Evolutionary conservation across 116 monocot genomes (phyloP).

Genomic region (Papilionanthe hybrid): DNA sequence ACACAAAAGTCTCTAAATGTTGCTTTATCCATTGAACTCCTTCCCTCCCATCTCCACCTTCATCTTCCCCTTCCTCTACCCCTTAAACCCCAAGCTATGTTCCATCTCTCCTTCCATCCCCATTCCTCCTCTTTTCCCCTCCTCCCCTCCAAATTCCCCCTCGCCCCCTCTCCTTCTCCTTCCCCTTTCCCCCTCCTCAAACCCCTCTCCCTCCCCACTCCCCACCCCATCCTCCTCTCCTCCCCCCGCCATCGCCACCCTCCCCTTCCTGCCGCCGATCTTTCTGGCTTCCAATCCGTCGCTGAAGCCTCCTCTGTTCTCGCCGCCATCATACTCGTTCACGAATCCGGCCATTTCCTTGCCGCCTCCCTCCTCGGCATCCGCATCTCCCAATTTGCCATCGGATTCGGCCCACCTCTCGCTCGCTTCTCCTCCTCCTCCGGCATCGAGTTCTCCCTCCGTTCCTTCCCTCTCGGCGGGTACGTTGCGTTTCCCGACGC

Average conservation of each 20-base stretch:
- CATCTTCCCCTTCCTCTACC: no score
- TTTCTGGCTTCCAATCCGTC: constrained; percentile 32
- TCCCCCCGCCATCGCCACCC: constrained; percentile 49
- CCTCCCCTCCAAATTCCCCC: no score
- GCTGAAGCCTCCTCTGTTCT: constrained; percentile 66
- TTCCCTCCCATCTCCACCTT: background rate
- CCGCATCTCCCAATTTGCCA: constrained; percentile 72
- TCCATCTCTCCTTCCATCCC: no score
- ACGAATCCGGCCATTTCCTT: constrained; percentile 88
- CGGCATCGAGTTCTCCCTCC: constrained; percentile 82
- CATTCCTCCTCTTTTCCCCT: no score
- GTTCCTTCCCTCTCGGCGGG: constrained; percentile 88
- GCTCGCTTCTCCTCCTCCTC: constrained; percentile 38
- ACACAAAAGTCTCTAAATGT: no score
- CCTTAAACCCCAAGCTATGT: no score
- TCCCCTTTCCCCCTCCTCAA: no score
- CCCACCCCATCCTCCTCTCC: no score
- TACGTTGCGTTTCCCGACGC: constrained; percentile 94
- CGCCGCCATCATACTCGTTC: constrained; percentile 80
- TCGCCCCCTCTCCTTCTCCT: no score
- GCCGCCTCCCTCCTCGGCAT: constrained; percentile 75
- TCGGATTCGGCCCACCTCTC: constrained; percentile 87
- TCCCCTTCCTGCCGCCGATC: background rate
- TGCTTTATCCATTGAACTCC: background rate
- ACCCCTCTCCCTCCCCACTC: no score